These are phyloP conservation scores for Collybia sordida DNA, from an alignment of 768 basidiomycete genomes.

Conservation along the genomic window DNA sequence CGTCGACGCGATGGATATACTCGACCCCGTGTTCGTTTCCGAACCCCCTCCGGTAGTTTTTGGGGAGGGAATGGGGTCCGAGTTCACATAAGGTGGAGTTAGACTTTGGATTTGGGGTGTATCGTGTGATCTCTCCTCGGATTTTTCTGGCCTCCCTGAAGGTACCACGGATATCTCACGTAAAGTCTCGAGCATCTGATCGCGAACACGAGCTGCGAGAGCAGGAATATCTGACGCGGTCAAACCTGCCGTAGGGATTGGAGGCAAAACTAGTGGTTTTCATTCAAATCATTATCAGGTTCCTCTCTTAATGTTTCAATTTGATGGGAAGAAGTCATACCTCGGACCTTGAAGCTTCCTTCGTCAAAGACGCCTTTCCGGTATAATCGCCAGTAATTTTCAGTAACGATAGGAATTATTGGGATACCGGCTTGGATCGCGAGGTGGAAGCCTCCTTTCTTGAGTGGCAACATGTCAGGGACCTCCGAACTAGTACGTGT, in stretches of 20 bases:
- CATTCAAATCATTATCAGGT: not conserved
- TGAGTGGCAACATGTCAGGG: conserved; percentile 80
- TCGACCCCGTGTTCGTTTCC: conserved; percentile 18
- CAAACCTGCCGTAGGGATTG: conserved; percentile 74
- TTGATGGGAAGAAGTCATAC: conserved; percentile 40
- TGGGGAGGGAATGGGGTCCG: not conserved
- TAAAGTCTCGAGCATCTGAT: conserved; percentile 78
- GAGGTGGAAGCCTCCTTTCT: conserved; percentile 98
- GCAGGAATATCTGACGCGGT: conserved; percentile 67
- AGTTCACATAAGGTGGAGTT: not conserved
- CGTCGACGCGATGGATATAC: conserved; percentile 33
- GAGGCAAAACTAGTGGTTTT: conserved; percentile 78
- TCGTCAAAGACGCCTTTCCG: conserved; percentile 71
- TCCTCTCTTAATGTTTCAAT: not conserved
- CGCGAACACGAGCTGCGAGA: conserved; percentile 66
- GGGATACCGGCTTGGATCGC: conserved; percentile 90
- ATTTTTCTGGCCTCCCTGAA: conserved; percentile 11
- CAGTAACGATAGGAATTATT: conserved; percentile 86
- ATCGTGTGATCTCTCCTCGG: conserved; percentile 7
- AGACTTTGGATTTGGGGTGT: conserved; percentile 3
- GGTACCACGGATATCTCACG: conserved; percentile 69
- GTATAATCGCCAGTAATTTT: conserved; percentile 93
- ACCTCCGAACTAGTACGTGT: conserved; percentile 74
- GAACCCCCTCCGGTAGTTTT: not conserved
- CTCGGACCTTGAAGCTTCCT: conserved; percentile 79